These are phyloP conservation scores for Cystobasidium ongulense DNA, from an alignment of 768 basidiomycete genomes.

Conservation along the genomic window DNA sequence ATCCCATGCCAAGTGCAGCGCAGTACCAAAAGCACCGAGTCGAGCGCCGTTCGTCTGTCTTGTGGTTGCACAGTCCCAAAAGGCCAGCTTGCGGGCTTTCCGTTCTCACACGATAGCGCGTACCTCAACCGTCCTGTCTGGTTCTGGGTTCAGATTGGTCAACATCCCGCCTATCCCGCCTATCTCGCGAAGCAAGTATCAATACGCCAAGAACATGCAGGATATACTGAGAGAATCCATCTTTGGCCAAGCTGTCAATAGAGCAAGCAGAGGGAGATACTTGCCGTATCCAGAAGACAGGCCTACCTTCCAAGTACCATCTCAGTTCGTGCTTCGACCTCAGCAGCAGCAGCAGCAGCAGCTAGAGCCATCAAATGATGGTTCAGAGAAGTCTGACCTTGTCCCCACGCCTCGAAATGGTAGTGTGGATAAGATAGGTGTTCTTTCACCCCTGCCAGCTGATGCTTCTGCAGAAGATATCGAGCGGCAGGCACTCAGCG, in stretches of 20 bases:
- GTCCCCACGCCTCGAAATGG: not conserved
- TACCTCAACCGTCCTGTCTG: no score
- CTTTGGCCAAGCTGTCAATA: conserved; percentile 36
- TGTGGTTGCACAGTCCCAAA: no score
- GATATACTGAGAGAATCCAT: conserved; percentile 37
- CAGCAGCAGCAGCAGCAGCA: not conserved
- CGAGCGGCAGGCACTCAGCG: conserved; percentile 3
- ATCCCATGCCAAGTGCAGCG: no score
- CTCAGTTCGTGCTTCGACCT: conserved; percentile 26
- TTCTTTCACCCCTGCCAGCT: not conserved
- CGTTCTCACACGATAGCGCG: no score
- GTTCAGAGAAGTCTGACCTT: not conserved
- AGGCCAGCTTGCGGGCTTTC: no score
- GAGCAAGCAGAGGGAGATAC: conserved; percentile 26
- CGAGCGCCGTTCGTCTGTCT: no score
- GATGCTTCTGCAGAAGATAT: not conserved
- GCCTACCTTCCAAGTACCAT: conserved; percentile 32
- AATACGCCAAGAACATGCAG: no score
- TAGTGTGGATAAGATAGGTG: not conserved
- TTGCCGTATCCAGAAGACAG: conserved; percentile 40
- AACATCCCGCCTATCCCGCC: no score
- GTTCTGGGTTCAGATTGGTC: no score
- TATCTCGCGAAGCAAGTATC: no score
- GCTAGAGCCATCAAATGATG: no score
- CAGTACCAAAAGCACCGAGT: no score